Conservation (phyloP, 164 flowering plant species). For the Saururus chinensis region DNA sequence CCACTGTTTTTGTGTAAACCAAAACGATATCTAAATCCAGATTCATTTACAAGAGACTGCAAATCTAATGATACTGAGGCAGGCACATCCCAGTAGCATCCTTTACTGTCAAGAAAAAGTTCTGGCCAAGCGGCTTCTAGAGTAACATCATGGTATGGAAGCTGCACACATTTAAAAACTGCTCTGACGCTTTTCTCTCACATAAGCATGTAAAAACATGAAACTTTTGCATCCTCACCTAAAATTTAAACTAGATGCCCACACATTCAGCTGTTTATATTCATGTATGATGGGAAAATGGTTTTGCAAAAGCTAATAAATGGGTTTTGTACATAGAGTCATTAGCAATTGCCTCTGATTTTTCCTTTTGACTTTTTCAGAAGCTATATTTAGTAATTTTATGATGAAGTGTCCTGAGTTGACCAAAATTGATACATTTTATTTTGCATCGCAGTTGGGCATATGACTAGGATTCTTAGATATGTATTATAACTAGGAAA, state of each 20-base stretch:
- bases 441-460: no score
- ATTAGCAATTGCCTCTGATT: not conserved
- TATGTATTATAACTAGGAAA: no score
- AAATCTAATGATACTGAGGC: conserved; percentile 60
- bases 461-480: no score
- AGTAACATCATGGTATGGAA: conserved; percentile 65
- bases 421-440: not conserved
- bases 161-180: conserved; percentile 30
- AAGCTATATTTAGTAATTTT: no score
- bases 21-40: conserved; percentile 64
- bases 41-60: conserved; percentile 45
- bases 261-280: not conserved
- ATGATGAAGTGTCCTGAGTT: not conserved
- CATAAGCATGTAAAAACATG: conserved; percentile 1
- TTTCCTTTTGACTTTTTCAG: no score
- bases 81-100: conserved; percentile 83
- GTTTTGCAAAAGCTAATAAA: not conserved
- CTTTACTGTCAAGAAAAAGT: conserved; percentile 63
- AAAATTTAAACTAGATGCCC: not conserved
- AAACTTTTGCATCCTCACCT: not conserved
- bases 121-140: conserved; percentile 91
- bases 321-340: not conserved
- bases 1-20: conserved; percentile 71
- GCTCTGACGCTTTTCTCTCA: not conserved
- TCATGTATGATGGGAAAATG: no score